A percentile compares a stretch with the other conserved stretches of the same genome.
Conservation (phyloP, 1,284 basidiomycete species). For the Vanrija sp. region DNA sequence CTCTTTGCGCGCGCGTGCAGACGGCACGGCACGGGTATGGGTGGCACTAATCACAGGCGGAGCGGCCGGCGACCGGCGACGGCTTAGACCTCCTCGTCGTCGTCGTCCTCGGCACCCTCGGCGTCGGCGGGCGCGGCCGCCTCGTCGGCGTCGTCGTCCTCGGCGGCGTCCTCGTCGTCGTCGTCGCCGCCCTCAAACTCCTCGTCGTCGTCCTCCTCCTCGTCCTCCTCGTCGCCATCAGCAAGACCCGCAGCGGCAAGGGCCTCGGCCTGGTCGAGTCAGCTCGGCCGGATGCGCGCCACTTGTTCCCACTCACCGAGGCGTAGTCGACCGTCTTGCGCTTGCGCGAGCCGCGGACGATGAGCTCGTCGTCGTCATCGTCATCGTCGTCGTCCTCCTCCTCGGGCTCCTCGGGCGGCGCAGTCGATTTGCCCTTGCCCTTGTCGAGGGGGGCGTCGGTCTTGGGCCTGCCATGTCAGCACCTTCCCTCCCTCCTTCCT, state of each 20-base stretch:
- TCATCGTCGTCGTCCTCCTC: slow-evolving; percentile 24
- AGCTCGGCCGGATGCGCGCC: slow-evolving; percentile 1
- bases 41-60: background rate
- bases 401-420: slow-evolving; percentile 17
- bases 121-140: slow-evolving; percentile 21
- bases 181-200: slow-evolving; percentile 24
- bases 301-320: slow-evolving; percentile 20
- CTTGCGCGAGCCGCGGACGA: slow-evolving; percentile 27
- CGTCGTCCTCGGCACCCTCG: slow-evolving; percentile 24
- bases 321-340: slow-evolving; percentile 34
- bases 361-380: slow-evolving; percentile 27
- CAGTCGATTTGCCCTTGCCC: slow-evolving; percentile 30
- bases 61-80: no score
- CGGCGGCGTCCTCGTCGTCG: slow-evolving; percentile 20
- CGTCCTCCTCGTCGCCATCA: slow-evolving; percentile 13
- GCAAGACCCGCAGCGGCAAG: slow-evolving; percentile 36
- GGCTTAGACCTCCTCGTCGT: slow-evolving; percentile 30
- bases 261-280: slow-evolving; percentile 27
- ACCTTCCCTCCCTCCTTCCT: background rate
- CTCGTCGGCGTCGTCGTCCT: slow-evolving; percentile 11
- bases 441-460: slow-evolving; percentile 21
- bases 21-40: background rate
- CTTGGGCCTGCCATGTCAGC: slow-evolving; percentile 22
- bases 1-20: background rate
- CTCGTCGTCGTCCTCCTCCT: slow-evolving; percentile 21